phyloP scores from a whole-genome alignment of 2,329 filamentous ascomycete genomes.

The Niveomyces coronatus region DNA sequence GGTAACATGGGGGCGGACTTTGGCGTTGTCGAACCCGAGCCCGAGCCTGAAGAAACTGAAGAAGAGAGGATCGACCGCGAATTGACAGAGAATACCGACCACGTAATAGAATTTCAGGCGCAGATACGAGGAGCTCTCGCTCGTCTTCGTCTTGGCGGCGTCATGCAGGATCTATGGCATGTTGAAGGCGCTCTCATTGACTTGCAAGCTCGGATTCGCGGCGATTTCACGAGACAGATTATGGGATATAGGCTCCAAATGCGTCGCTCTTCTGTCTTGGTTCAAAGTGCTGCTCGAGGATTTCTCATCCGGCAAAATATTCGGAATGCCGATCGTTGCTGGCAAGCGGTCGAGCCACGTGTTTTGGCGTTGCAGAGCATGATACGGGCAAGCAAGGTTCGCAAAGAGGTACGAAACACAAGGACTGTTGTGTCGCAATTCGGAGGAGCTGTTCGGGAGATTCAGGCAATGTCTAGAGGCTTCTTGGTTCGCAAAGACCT shows the following conservation, averaged over 20 bases:
- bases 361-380: conserved; percentile 76
- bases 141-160: conserved; percentile 64
- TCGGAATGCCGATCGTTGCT: conserved; percentile 52
- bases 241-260: conserved; percentile 73
- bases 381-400: conserved; percentile 57
- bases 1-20: conserved; percentile 96
- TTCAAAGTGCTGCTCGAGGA: conserved; percentile 73
- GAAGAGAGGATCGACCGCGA: conserved; percentile 81
- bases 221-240: conserved; percentile 78
- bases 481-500: conserved; percentile 52
- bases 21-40: conserved; percentile 63
- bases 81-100: conserved; percentile 61
- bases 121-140: conserved; percentile 74
- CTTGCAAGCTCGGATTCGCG: conserved; percentile 77
- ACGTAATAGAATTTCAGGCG: conserved; percentile 72
- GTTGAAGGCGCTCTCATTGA: conserved; percentile 68
- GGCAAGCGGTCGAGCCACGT: conserved; percentile 59
- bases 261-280: conserved; percentile 64
- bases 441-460: conserved; percentile 51
- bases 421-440: conserved; percentile 51
- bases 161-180: conserved; percentile 88
- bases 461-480: conserved; percentile 58
- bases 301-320: conserved; percentile 59
- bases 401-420: conserved; percentile 45
- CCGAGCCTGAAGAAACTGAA: conserved; percentile 76